Base-by-base conservation (phyloP, 1,284 basidiomycete species). In the Sanghuangporus weigelae region DNA sequence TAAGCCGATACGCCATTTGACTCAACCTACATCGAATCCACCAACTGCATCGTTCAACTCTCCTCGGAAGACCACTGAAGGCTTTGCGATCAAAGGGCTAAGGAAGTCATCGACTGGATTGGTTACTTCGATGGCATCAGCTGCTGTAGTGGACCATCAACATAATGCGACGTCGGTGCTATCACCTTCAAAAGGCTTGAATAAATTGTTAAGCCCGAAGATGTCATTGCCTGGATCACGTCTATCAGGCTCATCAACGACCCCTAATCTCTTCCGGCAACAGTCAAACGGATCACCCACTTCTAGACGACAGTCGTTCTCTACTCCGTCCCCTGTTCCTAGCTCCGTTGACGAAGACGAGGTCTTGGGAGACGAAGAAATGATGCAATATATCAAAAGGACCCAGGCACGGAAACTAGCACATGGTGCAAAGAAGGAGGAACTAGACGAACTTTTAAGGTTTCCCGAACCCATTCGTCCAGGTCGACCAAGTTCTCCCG, bases 391-490 rank as follows among this genome's bases (percentile, higher is more conserved):
- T 74, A 94, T 98, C 66, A 84, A 86, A 68, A 84, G 95, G 38
- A 92, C 97, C 69, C 91, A 95, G 68, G 86, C 91, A 12, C 93
- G 94, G 78, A 94, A 92, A 74, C 76, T 96, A 62, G 91, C 94
- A 2, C 82, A 83, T 19, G 95, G 95, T 42, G 87, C 90, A 6
- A 86, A 84, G 46, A 92, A 92, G 71, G 89, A 92, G 67, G 93
- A 98, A 68, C 76, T 99, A 57, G 93, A 97, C 67, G 91, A 90
- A 60, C 79, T 98, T 71, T 83, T 97, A 61, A 88, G 89, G 59
- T 99, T 99, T 79, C 97, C 97, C 0, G 94, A 97, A 70, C 92
- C 94, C 50, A 83, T 87, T 50, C 81, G 85, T 5, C 93, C 96
- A 2, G 84, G 80, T 12, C 76, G 83, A 42, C 85, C 90, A 2